phyloP scores from a whole-genome alignment of 2,329 filamentous ascomycete genomes.

The Arachnomyces sp. region DNA sequence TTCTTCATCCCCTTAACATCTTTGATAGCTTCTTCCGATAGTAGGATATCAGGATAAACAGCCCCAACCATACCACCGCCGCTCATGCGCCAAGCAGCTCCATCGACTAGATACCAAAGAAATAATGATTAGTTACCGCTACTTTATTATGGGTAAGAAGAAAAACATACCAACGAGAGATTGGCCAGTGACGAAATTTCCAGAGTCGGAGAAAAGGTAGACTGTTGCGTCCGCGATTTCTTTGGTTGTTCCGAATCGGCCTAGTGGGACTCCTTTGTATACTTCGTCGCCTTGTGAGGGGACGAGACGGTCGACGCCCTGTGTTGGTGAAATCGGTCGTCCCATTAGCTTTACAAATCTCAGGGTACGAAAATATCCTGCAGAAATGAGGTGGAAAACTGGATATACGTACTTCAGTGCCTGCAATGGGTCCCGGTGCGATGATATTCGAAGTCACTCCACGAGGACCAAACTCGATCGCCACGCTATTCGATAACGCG shows the following conservation, averaged over 20 bases:
- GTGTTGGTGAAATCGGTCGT: conserved; percentile 5
- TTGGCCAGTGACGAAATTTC: conserved; percentile 77
- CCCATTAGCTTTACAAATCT: not conserved
- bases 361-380: not conserved
- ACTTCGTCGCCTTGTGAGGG: conserved; percentile 44
- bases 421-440: conserved; percentile 74
- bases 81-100: conserved; percentile 33
- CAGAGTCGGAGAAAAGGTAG: conserved; percentile 77
- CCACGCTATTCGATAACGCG: conserved; percentile 67
- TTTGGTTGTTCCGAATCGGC: conserved; percentile 67
- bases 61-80: conserved; percentile 23
- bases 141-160: too few relatives aligned
- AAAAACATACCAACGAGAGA: conserved; percentile 52
- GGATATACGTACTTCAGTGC: conserved; percentile 53
- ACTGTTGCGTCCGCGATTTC: conserved; percentile 92
- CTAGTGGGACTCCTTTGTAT: conserved; percentile 56
- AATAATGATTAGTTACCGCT: too few relatives aligned
- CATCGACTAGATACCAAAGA: conserved; percentile 28
- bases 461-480: conserved; percentile 81
- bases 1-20: conserved; percentile 53
- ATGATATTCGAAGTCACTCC: conserved; percentile 85
- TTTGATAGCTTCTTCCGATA: conserved; percentile 45
- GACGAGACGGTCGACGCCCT: conserved; percentile 57
- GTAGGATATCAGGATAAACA: conserved; percentile 50
- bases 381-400: not conserved